Percentiles rank a stretch among this genome's conserved stretches.
phyloP scores from a whole-genome alignment of 352 stramenopile species.

The Elongisporangium anandrum region DNA sequence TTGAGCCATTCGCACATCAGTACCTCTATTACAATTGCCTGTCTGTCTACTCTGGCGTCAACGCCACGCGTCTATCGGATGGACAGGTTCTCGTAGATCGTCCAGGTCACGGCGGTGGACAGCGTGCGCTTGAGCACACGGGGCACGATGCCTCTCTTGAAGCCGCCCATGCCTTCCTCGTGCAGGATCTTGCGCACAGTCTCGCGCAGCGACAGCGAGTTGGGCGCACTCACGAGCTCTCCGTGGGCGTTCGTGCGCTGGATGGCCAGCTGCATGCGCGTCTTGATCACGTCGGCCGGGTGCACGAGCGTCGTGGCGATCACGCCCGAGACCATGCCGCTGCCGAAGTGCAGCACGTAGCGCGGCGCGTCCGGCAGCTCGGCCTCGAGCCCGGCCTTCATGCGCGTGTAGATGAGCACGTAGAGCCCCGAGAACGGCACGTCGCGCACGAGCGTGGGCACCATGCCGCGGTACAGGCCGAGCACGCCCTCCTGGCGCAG shows the following conservation, averaged over 20 bases:
- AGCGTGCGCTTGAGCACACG: constrained; percentile 96
- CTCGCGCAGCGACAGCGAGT: constrained; percentile 58
- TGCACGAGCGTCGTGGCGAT: constrained; percentile 82
- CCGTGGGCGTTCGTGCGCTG: constrained; percentile 26
- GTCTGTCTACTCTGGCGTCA: background rate
- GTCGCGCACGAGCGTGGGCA: constrained; percentile 81
- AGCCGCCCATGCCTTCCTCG: constrained; percentile 90
- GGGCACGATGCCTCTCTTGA: constrained; percentile 93
- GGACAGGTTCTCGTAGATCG: constrained; percentile 95
- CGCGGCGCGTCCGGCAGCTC: constrained; percentile 38
- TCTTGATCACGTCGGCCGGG: constrained; percentile 85
- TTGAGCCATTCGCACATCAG: no score
- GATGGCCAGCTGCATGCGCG: constrained; percentile 84
- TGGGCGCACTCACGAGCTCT: constrained; percentile 30
- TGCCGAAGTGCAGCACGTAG: constrained; percentile 76
- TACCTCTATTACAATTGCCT: background rate
- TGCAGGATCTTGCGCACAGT: constrained; percentile 82
- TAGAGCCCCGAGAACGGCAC: constrained; percentile 88
- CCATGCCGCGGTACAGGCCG: constrained; percentile 82
- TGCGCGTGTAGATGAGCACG: constrained; percentile 78
- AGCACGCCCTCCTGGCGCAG: constrained; percentile 59
- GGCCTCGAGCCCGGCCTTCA: constrained; percentile 42
- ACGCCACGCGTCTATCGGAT: constrained; percentile 25
- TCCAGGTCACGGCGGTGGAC: constrained; percentile 99
- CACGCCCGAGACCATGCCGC: constrained; percentile 69